These are phyloP conservation scores for Aureobasidium lini DNA, from an alignment of 2,329 filamentous ascomycete genomes.

Conservation along the genomic window DNA sequence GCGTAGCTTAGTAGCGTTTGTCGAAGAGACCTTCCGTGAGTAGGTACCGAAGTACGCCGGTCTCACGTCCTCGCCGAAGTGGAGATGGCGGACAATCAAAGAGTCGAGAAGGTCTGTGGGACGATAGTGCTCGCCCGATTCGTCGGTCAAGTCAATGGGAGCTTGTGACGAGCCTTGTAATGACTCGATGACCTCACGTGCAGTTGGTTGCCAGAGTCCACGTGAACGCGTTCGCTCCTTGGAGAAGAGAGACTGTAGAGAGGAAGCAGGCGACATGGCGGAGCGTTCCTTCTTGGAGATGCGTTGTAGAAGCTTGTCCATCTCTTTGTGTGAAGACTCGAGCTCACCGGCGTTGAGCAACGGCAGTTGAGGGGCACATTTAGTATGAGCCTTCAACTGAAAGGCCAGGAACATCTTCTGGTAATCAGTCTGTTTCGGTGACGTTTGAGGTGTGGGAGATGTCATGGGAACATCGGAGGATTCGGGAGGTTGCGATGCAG, in stretches of 20 bases:
- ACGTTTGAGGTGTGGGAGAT: background rate
- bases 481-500: slow-evolving; percentile 16
- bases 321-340: background rate
- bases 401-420: slow-evolving; percentile 72
- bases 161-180: slow-evolving; percentile 35
- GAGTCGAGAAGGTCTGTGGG: slow-evolving; percentile 40
- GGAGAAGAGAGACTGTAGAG: background rate
- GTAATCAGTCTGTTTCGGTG: slow-evolving; percentile 27
- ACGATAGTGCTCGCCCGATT: slow-evolving; percentile 23
- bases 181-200: slow-evolving; percentile 35
- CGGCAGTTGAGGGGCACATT: slow-evolving; percentile 55
- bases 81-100: slow-evolving; percentile 57
- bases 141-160: slow-evolving; percentile 36
- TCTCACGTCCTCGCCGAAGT: slow-evolving; percentile 55
- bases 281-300: background rate
- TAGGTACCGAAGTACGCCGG: slow-evolving; percentile 66
- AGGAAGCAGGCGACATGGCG: background rate
- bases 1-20: slow-evolving; percentile 40
- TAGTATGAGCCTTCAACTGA: slow-evolving; percentile 65
- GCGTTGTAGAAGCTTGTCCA: slow-evolving; percentile 7
- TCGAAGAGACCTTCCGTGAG: slow-evolving; percentile 49
- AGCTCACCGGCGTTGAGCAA: slow-evolving; percentile 24
- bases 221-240: slow-evolving; percentile 2
- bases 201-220: slow-evolving; percentile 17
- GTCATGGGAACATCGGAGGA: background rate